These are phyloP conservation scores for Penicillium roqueforti DNA, from an alignment of 495 filamentous ascomycete genomes.

Conservation along the genomic window DNA sequence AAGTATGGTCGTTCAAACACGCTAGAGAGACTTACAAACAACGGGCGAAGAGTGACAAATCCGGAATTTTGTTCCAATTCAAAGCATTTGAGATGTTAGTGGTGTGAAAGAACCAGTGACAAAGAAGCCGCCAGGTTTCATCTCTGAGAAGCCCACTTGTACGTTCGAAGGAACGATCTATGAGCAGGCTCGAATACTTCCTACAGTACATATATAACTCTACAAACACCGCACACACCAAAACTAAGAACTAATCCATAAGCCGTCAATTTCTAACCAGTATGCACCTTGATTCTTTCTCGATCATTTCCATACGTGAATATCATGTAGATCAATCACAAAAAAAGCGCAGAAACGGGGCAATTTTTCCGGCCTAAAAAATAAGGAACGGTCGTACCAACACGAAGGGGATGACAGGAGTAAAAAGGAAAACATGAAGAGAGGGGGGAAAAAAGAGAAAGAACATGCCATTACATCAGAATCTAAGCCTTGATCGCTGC, in stretches of 20 bases:
- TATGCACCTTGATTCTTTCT: slow-evolving; percentile 14
- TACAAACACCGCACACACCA: neutral
- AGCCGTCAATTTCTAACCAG: slow-evolving; percentile 13
- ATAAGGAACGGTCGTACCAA: slow-evolving; percentile 12
- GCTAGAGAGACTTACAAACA: neutral
- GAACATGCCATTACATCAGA: slow-evolving; percentile 41
- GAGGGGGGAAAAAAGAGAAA: slow-evolving; percentile 15
- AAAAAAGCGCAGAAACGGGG: slow-evolving; percentile 13
- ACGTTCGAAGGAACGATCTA: neutral
- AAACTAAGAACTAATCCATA: slow-evolving; percentile 9
- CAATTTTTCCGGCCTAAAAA: slow-evolving; percentile 14
- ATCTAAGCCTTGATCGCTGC: slow-evolving; percentile 60
- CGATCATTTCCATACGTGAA: slow-evolving; percentile 14
- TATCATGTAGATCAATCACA: slow-evolving; percentile 13
- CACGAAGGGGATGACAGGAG: slow-evolving; percentile 6
- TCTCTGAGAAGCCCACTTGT: neutral
- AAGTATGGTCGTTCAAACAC: neutral
- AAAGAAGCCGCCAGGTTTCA: neutral
- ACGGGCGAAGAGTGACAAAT: neutral
- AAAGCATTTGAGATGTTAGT: neutral
- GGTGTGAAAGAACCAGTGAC: neutral
- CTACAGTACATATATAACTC: neutral
- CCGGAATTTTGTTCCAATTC: neutral
- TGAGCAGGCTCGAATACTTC: neutral
- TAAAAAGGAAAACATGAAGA: slow-evolving; percentile 13